Evolutionary conservation across 331 rosid species (phyloP), one percentile per base, ranked within the genome.

Genomic region (Arachis monticola): DNA sequence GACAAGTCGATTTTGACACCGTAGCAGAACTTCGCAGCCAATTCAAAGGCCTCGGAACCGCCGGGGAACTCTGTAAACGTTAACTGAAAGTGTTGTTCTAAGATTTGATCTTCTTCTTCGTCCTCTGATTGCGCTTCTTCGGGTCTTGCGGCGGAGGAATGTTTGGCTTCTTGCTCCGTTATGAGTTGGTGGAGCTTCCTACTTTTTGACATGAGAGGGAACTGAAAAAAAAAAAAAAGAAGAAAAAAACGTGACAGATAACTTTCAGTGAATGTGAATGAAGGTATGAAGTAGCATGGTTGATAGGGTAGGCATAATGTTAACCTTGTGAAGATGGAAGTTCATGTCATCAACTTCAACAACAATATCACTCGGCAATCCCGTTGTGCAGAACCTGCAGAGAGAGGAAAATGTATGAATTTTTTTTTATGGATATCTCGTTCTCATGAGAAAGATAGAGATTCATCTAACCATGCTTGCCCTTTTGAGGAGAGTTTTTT

Each of bases 261-360:
- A 53, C n/a, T 13, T 59, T 78, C 65, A 73, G 62, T 10, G 64
- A 66, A 5, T 32, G 32, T 3, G 42, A 67, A 53, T 5, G 6
- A n/a, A 53, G 31, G 6, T 12, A n/a, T 52, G 5, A 52, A 52
- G 5, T 52, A 17, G n/a, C 17, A 52, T 52, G 69, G 10, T 65
- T 72, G 55, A 7, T 52, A 17, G 60, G 60, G 5, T 4, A 45
- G 61, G 40, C 14, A 6, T 40, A 40, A n/a, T 41, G 53, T 70
- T 80, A 22, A 91, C 99, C 99, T 92, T 94, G 79, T 94, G 99
- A 11, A 94, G 95, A 84, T 94, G 96, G 65, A 94, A 94, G 38
- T 83, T 73, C 99, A 94, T 94, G 85, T 91, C 95, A 56, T 82
- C 92, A 8, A 94, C 95, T 78, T 91, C 99, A 5, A 92, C 70